Evolutionary conservation across 2,329 filamentous ascomycete genomes (phyloP).

Genomic region (Verticillium nonalfalfae): DNA sequence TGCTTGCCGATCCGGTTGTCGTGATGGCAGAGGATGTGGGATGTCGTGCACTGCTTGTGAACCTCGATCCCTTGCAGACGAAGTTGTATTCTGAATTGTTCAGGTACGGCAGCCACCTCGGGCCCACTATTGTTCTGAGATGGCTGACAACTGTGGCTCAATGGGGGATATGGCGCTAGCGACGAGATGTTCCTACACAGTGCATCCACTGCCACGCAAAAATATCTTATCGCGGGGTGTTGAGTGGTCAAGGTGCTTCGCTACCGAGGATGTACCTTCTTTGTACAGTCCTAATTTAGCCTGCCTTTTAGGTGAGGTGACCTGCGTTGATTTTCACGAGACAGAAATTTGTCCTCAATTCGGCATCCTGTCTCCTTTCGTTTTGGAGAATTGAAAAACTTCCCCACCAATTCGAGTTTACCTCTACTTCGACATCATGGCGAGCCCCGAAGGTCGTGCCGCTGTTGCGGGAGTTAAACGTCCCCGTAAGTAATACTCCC

Average conservation of each 20-base stretch:
- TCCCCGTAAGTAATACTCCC: conserved; percentile 27
- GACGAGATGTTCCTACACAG: too few species aligned
- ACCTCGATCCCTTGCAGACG: background rate
- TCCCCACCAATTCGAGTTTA: background rate
- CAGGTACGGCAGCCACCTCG: background rate
- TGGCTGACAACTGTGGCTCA: background rate
- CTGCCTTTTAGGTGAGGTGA: background rate
- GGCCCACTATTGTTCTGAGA: background rate
- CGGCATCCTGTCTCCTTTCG: conserved; percentile 1
- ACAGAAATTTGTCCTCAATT: background rate
- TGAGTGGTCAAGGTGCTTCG: too few species aligned
- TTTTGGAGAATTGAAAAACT: background rate
- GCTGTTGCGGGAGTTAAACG: conserved; percentile 35
- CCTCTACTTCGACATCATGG: conserved; percentile 20
- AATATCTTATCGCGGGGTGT: too few species aligned
- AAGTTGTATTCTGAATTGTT: background rate
- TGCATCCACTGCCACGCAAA: too few species aligned
- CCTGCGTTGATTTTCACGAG: background rate
- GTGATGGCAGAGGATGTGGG: background rate
- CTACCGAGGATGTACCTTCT: too few species aligned
- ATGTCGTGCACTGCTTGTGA: background rate
- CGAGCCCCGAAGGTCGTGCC: conserved; percentile 31
- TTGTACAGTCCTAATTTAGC: too few species aligned
- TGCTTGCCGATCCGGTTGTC: background rate
- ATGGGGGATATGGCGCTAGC: too few species aligned